phyloP scores from a whole-genome alignment of 129 eudicot species.

The Oenanthe sinensis region DNA sequence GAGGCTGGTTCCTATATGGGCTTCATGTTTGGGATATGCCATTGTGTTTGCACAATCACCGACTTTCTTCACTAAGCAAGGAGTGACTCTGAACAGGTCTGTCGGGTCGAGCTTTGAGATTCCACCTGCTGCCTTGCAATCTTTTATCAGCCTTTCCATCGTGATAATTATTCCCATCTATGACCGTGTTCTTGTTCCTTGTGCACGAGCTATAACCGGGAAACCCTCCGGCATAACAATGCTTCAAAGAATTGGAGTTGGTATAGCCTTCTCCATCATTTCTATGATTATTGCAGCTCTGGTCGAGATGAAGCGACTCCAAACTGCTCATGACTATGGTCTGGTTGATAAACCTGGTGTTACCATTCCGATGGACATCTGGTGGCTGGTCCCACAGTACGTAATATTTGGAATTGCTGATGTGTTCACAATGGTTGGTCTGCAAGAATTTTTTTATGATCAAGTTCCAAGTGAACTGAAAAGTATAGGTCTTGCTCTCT shows the following conservation, averaged over 20 bases:
- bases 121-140: slow-evolving; percentile 23
- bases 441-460: slow-evolving; percentile 20
- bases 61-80: slow-evolving; percentile 26
- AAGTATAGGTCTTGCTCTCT: slow-evolving; percentile 16
- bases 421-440: slow-evolving; percentile 20
- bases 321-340: slow-evolving; percentile 14
- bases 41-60: slow-evolving; percentile 14
- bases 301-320: slow-evolving; percentile 14
- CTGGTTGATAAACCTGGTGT: slow-evolving; percentile 13
- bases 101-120: slow-evolving; percentile 9
- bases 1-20: slow-evolving; percentile 25
- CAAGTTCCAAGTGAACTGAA: slow-evolving; percentile 16
- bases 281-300: slow-evolving; percentile 23
- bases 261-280: slow-evolving; percentile 12
- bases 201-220: slow-evolving; percentile 8
- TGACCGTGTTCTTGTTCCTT: slow-evolving; percentile 21
- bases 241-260: slow-evolving; percentile 25
- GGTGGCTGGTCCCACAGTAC: slow-evolving; percentile 23
- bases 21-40: slow-evolving; percentile 16
- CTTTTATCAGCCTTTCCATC: slow-evolving; percentile 1
- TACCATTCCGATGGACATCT: slow-evolving; percentile 20
- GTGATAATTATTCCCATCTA: slow-evolving; percentile 17
- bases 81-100: slow-evolving; percentile 21
- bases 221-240: slow-evolving; percentile 23
- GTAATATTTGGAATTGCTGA: slow-evolving; percentile 16